Base-by-base conservation (phyloP, 176 grass and related monocot genomes). In the Musa schizocarpa region DNA sequence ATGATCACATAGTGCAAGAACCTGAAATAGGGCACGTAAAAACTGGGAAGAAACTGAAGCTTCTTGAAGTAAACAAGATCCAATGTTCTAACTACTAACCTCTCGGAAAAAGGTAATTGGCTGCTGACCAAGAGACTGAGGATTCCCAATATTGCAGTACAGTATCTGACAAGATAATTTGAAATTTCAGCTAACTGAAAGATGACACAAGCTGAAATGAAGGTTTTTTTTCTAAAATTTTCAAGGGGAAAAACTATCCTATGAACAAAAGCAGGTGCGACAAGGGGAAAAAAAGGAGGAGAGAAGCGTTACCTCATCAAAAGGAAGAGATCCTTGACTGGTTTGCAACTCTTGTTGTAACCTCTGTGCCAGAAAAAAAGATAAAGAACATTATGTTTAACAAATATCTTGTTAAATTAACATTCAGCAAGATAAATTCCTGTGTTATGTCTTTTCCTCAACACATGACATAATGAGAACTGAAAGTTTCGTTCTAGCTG, bases 1-100 rank as follows among this genome's bases (percentile, higher is more conserved):
- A 78, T 92, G 83, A 65, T 96, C 77, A 75, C 88, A 96, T 54
- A 92, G 70, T 6, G 86, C 86, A 87, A 92, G 82, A 81, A 96
- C 92, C 92, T 89, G 58, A 70, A 81, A 81, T 52, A 82, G 12
- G 21, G 50, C 10, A 26, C 16, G 14, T 24, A 22, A 77, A 54
- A 43, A 65, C 9, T n/a, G 25, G 63, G 78, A 19, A 76, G 54
- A 72, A 9, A 56, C 19, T 68, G 51, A 75, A 26, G 34, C 34
- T 48, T 77, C 55, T 55, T 16, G 5, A 75, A 13, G 48, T 56
- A 74, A 11, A 27, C 57, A 21, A 70, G 69, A 13, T 76, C 69
- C 13, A 78, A 58, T 76, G 27, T 11, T 53, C 2, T 69, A 26
- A 75, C 55, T 19, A 85, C 59, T 56, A 13, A 86, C 92, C 88